Percentiles rank a stretch among this genome's conserved stretches.
Evolutionary conservation across 352 stramenopile genomes (phyloP).

Genomic region (Globisporangium cystogenes): DNA sequence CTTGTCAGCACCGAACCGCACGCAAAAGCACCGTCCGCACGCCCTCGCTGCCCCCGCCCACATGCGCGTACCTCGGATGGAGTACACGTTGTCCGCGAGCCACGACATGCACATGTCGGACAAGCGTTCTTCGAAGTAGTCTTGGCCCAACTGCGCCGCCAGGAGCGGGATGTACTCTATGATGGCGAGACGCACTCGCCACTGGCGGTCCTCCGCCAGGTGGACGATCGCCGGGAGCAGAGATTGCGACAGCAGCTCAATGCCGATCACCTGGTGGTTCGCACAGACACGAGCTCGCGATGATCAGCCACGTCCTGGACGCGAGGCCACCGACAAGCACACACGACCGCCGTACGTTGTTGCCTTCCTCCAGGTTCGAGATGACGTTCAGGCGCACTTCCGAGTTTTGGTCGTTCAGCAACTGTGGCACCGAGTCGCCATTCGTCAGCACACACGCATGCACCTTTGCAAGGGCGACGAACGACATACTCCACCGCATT

Average conservation of each 20-base stretch:
- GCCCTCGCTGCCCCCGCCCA: neutral
- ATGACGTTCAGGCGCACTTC: conserved; percentile 99
- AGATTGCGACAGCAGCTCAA: conserved; percentile 96
- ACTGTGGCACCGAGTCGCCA: conserved; percentile 17
- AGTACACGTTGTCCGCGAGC: conserved; percentile 96
- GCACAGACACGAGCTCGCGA: neutral
- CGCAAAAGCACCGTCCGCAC: neutral
- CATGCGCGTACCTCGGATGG: conserved; percentile 76
- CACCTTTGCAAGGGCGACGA: neutral
- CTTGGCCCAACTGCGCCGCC: conserved; percentile 91
- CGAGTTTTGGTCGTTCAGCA: conserved; percentile 96
- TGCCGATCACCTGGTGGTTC: conserved; percentile 89
- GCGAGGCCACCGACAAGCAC: neutral
- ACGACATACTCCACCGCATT: neutral
- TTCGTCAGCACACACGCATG: neutral
- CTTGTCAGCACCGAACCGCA: neutral
- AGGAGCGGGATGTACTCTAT: conserved; percentile 98
- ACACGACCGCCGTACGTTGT: conserved; percentile 61
- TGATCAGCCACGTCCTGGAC: neutral
- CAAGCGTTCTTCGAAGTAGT: conserved; percentile 97
- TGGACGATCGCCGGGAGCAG: conserved; percentile 97
- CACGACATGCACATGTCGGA: conserved; percentile 94
- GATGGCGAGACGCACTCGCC: conserved; percentile 96
- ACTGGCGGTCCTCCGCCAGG: conserved; percentile 98
- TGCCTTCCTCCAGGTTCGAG: conserved; percentile 95